Conservation (phyloP, 106 monocot species). For the Dioscorea zingiberensis region DNA sequence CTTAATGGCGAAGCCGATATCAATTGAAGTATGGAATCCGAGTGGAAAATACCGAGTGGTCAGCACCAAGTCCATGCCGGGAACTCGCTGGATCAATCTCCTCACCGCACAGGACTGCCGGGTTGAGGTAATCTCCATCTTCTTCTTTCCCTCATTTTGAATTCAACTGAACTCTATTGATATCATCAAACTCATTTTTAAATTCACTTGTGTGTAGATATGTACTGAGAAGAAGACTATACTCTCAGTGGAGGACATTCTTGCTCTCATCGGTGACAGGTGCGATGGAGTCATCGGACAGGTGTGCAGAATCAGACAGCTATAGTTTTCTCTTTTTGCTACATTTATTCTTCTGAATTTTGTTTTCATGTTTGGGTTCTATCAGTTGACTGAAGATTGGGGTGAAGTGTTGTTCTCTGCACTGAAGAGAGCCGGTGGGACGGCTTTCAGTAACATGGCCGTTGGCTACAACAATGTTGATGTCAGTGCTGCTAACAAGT, state of each 20-base stretch:
- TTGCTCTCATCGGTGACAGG: slow-evolving; percentile 79
- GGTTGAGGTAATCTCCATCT: slow-evolving; percentile 42
- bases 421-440: slow-evolving; percentile 81
- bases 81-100: slow-evolving; percentile 93
- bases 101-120: slow-evolving; percentile 94
- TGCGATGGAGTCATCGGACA: slow-evolving; percentile 98
- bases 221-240: slow-evolving; percentile 98
- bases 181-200: too few relatives aligned
- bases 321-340: background rate
- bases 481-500: slow-evolving; percentile 73
- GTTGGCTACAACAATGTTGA: slow-evolving; percentile 99
- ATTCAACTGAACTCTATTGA: background rate
- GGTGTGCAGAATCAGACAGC: slow-evolving; percentile 16
- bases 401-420: slow-evolving; percentile 95
- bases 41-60: slow-evolving; percentile 90
- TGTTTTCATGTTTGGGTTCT: background rate
- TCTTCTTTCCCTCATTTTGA: background rate
- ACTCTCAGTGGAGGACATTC: slow-evolving; percentile 86
- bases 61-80: slow-evolving; percentile 99
- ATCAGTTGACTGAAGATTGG: slow-evolving; percentile 97
- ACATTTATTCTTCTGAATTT: background rate
- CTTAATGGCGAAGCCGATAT: slow-evolving; percentile 83
- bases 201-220: slow-evolving; percentile 37
- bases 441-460: slow-evolving; percentile 97
- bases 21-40: slow-evolving; percentile 94